These are phyloP conservation scores for Botryotinia calthae DNA, from an alignment of 2,329 filamentous ascomycete species.

Conservation along the genomic window DNA sequence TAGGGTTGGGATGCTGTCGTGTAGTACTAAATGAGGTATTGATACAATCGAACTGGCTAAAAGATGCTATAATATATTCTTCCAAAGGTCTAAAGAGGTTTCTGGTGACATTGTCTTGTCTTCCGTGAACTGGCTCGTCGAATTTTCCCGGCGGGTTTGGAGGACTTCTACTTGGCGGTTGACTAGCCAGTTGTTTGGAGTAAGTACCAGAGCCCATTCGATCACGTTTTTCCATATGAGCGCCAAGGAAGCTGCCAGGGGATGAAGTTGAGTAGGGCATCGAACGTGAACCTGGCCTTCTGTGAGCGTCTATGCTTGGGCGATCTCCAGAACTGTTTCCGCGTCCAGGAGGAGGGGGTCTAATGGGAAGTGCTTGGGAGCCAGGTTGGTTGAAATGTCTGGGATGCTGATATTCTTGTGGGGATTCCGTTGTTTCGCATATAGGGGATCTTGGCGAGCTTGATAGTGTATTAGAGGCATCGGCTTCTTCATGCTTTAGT, in stretches of 20 bases:
- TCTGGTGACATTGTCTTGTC: conserved; percentile 41
- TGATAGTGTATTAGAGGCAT: conserved; percentile 5
- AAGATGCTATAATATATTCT: conserved; percentile 69
- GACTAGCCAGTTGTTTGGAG: background rate
- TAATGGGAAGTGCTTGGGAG: conserved; percentile 19
- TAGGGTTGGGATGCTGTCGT: conserved; percentile 41
- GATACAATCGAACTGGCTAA: conserved; percentile 68
- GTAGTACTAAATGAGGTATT: conserved; percentile 70
- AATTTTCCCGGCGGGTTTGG: conserved; percentile 7
- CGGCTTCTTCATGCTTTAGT: conserved; percentile 39
- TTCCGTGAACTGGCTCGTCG: conserved; percentile 39
- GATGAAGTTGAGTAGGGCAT: conserved; percentile 33
- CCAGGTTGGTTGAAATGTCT: background rate
- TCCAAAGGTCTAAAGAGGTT: conserved; percentile 73
- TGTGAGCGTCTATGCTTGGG: background rate
- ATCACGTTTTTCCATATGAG: conserved; percentile 20
- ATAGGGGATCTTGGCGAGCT: conserved; percentile 11
- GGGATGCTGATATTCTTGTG: conserved; percentile 8
- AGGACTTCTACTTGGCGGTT: conserved; percentile 15
- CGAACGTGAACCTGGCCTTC: conserved; percentile 11
- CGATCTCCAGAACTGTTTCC: background rate
- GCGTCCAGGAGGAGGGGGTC: background rate
- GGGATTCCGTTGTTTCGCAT: background rate
- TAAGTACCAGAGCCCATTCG: conserved; percentile 16
- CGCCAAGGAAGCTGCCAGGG: conserved; percentile 30